These are phyloP conservation scores for Whalleya microplaca DNA, from an alignment of 2,329 filamentous ascomycete genomes.

Conservation along the genomic window DNA sequence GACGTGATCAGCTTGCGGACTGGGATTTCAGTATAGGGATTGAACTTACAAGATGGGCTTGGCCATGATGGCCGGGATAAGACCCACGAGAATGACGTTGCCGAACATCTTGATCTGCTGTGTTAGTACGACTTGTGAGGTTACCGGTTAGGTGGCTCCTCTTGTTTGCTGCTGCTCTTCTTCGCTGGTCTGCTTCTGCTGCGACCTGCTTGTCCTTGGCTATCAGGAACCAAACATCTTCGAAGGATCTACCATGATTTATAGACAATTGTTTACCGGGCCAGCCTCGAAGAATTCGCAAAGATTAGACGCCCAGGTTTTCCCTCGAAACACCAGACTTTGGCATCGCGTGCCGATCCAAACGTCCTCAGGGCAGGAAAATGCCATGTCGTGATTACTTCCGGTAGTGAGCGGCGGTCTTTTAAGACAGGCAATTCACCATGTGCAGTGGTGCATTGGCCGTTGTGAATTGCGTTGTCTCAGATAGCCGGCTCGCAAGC, in stretches of 20 bases:
- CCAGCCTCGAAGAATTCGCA: slow-evolving; percentile 3
- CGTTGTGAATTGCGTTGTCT: slow-evolving; percentile 14
- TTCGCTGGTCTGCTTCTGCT: slow-evolving; percentile 3
- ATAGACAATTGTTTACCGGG: slow-evolving; percentile 7
- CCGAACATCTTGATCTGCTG: slow-evolving; percentile 31
- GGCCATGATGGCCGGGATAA: slow-evolving; percentile 34
- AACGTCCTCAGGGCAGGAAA: slow-evolving; percentile 1
- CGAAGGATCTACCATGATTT: slow-evolving; percentile 11
- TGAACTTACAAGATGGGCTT: slow-evolving; percentile 34
- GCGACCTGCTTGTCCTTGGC: slow-evolving; percentile 3
- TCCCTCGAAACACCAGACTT: slow-evolving; percentile 3
- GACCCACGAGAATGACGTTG: slow-evolving; percentile 32
- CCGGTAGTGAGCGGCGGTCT: slow-evolving; percentile 1
- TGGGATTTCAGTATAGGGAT: background rate
- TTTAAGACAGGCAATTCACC: slow-evolving; percentile 14
- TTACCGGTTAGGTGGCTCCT: slow-evolving; percentile 1
- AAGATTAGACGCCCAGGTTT: slow-evolving; percentile 10
- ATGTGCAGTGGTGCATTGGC: slow-evolving; percentile 1
- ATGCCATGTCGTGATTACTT: slow-evolving; percentile 13
- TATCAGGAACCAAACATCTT: background rate
- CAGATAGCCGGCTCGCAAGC: background rate
- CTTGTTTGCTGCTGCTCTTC: slow-evolving; percentile 12
- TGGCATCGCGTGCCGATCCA: slow-evolving; percentile 12
- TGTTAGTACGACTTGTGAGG: slow-evolving; percentile 3
- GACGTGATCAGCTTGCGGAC: background rate